These are phyloP conservation scores for Solanum dulcamara DNA, from an alignment of 257 asterid species.

Conservation along the genomic window DNA sequence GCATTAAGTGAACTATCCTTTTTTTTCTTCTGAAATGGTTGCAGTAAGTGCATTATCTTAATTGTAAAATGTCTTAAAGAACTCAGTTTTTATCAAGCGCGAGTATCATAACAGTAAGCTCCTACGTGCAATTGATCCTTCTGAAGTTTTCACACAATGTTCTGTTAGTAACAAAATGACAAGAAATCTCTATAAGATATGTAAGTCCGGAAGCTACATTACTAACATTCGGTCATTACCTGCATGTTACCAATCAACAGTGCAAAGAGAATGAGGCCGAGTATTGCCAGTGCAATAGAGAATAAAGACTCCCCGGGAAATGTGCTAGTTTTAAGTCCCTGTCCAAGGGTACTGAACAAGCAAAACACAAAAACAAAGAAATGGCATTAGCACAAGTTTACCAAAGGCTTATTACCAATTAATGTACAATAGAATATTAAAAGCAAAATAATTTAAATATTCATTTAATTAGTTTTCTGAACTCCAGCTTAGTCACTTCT, in stretches of 20 bases:
- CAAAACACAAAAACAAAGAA: not conserved
- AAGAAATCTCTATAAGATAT: not conserved
- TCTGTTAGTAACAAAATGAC: not conserved
- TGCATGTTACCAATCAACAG: constrained; percentile 98
- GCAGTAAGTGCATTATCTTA: not conserved
- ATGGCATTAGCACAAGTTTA: not conserved
- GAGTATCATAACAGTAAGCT: not conserved
- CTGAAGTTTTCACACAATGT: not conserved
- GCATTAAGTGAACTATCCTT: not conserved
- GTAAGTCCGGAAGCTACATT: not conserved
- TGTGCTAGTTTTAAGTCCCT: constrained; percentile 91
- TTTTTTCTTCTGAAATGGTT: no score
- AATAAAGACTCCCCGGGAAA: constrained; percentile 83
- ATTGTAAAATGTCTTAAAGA: not conserved
- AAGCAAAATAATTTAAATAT: not conserved
- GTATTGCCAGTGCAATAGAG: constrained; percentile 67
- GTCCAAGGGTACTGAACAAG: constrained; percentile 76
- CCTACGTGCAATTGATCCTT: not conserved
- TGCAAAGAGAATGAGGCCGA: constrained; percentile 85
- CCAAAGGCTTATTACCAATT: not conserved
- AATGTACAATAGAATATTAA: not conserved
- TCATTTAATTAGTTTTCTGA: not conserved
- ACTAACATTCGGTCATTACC: constrained; percentile 19
- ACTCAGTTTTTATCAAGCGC: not conserved
- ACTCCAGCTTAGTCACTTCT: not conserved